Percentiles rank a stretch among this genome's conserved stretches.
phyloP scores from a whole-genome alignment of 2,329 filamentous ascomycete species.

The Talaromyces sp. region DNA sequence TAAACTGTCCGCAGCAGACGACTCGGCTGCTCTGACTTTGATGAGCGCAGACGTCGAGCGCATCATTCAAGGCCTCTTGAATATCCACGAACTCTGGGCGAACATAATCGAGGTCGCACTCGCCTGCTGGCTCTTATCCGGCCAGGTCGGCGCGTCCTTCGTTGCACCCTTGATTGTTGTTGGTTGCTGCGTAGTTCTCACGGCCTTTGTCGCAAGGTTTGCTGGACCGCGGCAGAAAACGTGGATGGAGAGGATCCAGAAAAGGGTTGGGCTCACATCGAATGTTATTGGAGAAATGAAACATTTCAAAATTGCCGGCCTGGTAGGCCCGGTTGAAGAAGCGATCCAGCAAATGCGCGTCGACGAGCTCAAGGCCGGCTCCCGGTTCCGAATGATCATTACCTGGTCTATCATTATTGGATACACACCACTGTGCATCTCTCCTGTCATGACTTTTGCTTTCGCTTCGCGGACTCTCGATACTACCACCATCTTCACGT shows the following conservation, averaged over 20 bases:
- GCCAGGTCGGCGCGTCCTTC: constrained; percentile 39
- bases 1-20: constrained; percentile 27
- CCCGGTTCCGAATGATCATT: background rate
- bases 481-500: constrained; percentile 2
- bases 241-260: constrained; percentile 49
- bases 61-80: constrained; percentile 35
- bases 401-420: background rate
- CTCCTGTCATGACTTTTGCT: constrained; percentile 4
- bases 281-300: constrained; percentile 48
- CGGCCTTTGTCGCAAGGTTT: constrained; percentile 15
- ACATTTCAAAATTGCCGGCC: constrained; percentile 46
- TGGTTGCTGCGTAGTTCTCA: constrained; percentile 16
- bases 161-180: constrained; percentile 35
- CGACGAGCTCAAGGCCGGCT: constrained; percentile 27
- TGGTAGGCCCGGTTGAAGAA: constrained; percentile 36
- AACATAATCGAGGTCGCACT: constrained; percentile 41
- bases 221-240: constrained; percentile 35
- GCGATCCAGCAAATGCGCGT: constrained; percentile 34
- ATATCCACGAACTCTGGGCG: constrained; percentile 42
- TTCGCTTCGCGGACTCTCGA: constrained; percentile 3
- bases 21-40: constrained; percentile 35
- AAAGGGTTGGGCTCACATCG: constrained; percentile 44
- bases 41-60: constrained; percentile 44
- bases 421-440: constrained; percentile 3
- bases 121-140: constrained; percentile 38